phyloP scores from a whole-genome alignment of 78 protist species.

The Paulinella micropora region DNA sequence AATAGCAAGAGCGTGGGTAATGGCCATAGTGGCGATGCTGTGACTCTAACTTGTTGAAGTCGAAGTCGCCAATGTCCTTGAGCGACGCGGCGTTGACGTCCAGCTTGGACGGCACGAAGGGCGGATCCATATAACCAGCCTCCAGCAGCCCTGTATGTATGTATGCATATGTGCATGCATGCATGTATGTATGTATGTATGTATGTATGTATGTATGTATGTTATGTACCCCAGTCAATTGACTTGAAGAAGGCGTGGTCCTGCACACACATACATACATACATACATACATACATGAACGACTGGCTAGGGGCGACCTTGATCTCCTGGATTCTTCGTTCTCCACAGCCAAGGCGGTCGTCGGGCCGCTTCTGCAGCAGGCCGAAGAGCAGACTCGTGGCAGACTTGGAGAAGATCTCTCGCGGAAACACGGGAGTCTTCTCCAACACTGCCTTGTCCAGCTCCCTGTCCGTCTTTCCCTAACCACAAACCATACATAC shows the following conservation, averaged over 20 bases:
- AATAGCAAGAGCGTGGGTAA: no score
- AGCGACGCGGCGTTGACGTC: background rate
- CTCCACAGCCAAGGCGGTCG: background rate
- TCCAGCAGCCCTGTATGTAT: no score
- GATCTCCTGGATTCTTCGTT: background rate
- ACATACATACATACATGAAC: background rate
- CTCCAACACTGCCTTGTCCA: background rate
- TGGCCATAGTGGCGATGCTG: no score
- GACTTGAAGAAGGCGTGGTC: background rate
- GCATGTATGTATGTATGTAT: background rate
- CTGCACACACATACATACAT: background rate
- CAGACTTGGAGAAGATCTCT: background rate
- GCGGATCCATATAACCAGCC: background rate
- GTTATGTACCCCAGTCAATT: conserved; percentile 4
- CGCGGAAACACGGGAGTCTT: background rate
- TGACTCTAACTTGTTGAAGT: no score
- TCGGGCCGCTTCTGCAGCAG: background rate
- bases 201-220: background rate
- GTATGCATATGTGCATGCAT: background rate
- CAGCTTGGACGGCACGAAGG: background rate
- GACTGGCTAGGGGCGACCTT: background rate
- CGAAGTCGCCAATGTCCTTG: background rate
- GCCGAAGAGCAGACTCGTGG: background rate
- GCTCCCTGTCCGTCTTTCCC: background rate
- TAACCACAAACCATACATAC: background rate